Percentiles rank a stretch among this genome's conserved stretches.
These are phyloP conservation scores for Stachybotrys echinatus DNA, from an alignment of 2,329 filamentous ascomycete genomes.

Conservation along the genomic window DNA sequence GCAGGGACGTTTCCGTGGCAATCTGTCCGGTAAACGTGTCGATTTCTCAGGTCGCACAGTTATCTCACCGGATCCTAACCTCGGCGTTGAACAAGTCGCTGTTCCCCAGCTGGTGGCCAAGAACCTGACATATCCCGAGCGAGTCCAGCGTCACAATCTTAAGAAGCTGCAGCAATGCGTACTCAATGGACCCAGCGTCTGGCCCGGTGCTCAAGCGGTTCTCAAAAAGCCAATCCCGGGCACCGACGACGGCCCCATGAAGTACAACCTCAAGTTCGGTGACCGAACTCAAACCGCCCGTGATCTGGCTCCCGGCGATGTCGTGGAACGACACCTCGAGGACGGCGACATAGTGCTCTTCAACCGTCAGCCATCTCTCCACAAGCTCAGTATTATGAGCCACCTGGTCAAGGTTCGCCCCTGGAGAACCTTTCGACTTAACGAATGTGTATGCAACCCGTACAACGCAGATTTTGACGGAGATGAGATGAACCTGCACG, in stretches of 20 bases:
- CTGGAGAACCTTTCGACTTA: slow-evolving; percentile 92
- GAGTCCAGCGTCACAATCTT: slow-evolving; percentile 79
- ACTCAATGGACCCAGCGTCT: slow-evolving; percentile 67
- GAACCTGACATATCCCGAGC: slow-evolving; percentile 92
- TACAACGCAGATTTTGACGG: slow-evolving; percentile 99
- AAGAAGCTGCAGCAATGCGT: slow-evolving; percentile 73
- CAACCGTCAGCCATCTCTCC: slow-evolving; percentile 94
- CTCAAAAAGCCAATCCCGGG: slow-evolving; percentile 48
- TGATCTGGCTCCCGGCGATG: slow-evolving; percentile 73
- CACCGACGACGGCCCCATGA: slow-evolving; percentile 55
- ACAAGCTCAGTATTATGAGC: slow-evolving; percentile 97
- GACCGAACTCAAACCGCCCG: slow-evolving; percentile 67
- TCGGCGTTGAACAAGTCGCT: slow-evolving; percentile 89
- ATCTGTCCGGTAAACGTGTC: slow-evolving; percentile 95
- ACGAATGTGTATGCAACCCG: slow-evolving; percentile 95
- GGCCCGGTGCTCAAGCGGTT: slow-evolving; percentile 84
- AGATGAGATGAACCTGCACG: slow-evolving; percentile 98
- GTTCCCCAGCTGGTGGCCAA: slow-evolving; percentile 89
- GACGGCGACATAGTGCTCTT: slow-evolving; percentile 96
- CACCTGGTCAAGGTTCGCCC: slow-evolving; percentile 91
- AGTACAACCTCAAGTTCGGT: slow-evolving; percentile 70
- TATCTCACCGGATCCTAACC: slow-evolving; percentile 93
- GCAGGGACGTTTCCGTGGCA: slow-evolving; percentile 93
- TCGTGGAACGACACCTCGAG: slow-evolving; percentile 90
- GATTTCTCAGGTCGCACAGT: slow-evolving; percentile 97